phyloP scores from a whole-genome alignment of 2,329 filamentous ascomycete genomes.

The Alternaria burnsii region DNA sequence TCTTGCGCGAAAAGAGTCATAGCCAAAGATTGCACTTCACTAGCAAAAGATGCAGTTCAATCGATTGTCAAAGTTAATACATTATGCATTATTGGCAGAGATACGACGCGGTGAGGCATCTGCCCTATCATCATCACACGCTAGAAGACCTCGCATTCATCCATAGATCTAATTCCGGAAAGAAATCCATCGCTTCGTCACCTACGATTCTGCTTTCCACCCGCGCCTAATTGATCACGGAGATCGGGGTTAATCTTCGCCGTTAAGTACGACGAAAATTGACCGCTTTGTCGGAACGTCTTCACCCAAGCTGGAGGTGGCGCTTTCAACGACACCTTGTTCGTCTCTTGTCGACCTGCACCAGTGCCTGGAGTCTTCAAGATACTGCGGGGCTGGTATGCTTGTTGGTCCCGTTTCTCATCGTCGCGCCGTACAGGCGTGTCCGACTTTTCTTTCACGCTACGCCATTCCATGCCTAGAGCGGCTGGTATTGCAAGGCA shows the following conservation, averaged over 20 bases:
- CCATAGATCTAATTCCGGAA: constrained; percentile 4
- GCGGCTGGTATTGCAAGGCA: constrained; percentile 64
- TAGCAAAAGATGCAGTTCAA: background rate
- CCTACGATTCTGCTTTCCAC: background rate
- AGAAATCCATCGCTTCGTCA: background rate
- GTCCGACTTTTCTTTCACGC: constrained; percentile 62
- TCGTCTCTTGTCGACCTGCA: background rate
- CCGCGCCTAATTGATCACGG: constrained; percentile 19
- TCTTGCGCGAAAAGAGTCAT: background rate
- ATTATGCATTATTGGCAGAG: constrained; percentile 7
- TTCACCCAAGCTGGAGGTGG: constrained; percentile 28
- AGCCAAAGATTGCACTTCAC: background rate
- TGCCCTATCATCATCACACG: constrained; percentile 4
- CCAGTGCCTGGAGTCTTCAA: constrained; percentile 5
- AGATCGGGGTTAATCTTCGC: constrained; percentile 39
- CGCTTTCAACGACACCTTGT: constrained; percentile 6
- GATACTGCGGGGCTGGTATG: background rate
- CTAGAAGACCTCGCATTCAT: constrained; percentile 3
- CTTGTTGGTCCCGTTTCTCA: constrained; percentile 17
- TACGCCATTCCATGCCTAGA: constrained; percentile 69
- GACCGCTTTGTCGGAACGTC: constrained; percentile 31
- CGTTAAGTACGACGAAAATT: constrained; percentile 36
- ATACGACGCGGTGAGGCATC: constrained; percentile 1
- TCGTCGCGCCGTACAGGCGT: constrained; percentile 13
- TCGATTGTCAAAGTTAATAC: background rate